Evolutionary conservation across 2,329 filamentous ascomycete species (phyloP).

Genomic region (Xylaria hypoxylon): DNA sequence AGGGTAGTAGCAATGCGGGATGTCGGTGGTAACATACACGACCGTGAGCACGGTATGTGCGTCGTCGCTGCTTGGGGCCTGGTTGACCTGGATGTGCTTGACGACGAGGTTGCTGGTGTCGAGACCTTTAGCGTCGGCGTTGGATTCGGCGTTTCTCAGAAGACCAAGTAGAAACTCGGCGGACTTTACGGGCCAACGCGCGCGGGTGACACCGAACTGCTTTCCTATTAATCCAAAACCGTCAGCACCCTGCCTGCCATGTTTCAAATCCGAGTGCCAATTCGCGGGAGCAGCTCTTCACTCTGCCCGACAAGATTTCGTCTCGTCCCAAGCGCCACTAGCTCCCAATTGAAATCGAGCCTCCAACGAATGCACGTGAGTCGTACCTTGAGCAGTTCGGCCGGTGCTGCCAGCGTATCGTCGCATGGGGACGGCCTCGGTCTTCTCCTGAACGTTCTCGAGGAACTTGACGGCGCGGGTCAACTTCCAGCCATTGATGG

Average conservation of each 20-base stretch:
- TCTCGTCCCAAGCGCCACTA: slow-evolving; percentile 4
- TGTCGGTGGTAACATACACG: slow-evolving; percentile 77
- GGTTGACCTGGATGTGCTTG: slow-evolving; percentile 99
- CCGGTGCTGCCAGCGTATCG: slow-evolving; percentile 96
- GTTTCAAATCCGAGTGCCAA: slow-evolving; percentile 15
- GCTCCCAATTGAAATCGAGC: not conserved
- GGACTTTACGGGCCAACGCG: slow-evolving; percentile 99
- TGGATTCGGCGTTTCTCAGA: slow-evolving; percentile 97
- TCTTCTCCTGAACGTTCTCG: slow-evolving; percentile 97
- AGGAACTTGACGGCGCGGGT: slow-evolving; percentile 95
- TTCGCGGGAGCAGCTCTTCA: slow-evolving; percentile 17
- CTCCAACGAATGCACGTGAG: slow-evolving; percentile 2
- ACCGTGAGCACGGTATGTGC: slow-evolving; percentile 99
- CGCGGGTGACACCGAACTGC: slow-evolving; percentile 97
- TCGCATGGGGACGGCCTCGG: slow-evolving; percentile 98
- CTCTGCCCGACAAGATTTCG: not conserved
- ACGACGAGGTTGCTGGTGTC: slow-evolving; percentile 97
- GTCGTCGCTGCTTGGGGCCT: slow-evolving; percentile 98
- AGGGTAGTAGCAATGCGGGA: not conserved
- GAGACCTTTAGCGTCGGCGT: slow-evolving; percentile 96
- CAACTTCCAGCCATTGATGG: slow-evolving; percentile 99
- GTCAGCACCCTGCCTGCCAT: slow-evolving; percentile 38
- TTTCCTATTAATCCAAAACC: slow-evolving; percentile 74
- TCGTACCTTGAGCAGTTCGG: slow-evolving; percentile 97
- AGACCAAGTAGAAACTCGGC: slow-evolving; percentile 98